These are phyloP conservation scores for Fraxinus nigra DNA, from an alignment of 305 asterid species.

Conservation along the genomic window DNA sequence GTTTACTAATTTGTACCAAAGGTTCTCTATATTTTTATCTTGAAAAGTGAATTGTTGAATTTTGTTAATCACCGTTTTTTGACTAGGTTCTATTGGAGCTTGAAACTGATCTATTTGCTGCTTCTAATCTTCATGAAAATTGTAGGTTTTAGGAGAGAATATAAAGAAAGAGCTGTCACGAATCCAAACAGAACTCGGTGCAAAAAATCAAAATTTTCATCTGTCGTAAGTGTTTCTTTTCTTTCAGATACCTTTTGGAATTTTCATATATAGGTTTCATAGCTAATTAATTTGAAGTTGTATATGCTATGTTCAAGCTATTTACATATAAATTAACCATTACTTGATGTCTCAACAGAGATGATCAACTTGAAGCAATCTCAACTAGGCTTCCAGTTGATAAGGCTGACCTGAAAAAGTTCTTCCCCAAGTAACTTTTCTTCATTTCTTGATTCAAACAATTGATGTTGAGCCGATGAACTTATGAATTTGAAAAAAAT, in stretches of 20 bases:
- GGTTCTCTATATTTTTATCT: too few relatives aligned
- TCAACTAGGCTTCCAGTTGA: conserved; percentile 78
- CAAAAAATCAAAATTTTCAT: conserved; percentile 30
- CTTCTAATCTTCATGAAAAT: background rate
- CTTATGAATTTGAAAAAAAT: too few relatives aligned
- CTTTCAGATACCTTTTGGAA: background rate
- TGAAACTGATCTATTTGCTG: background rate
- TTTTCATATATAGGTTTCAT: background rate
- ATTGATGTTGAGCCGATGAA: too few relatives aligned
- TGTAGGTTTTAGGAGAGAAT: conserved; percentile 64
- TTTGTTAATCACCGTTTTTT: background rate
- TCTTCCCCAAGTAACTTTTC: conserved; percentile 54
- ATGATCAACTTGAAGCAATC: conserved; percentile 69
- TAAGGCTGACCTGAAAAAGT: conserved; percentile 54
- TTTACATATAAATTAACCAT: background rate
- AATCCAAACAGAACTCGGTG: conserved; percentile 42
- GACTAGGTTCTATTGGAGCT: background rate
- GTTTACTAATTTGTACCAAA: too few relatives aligned
- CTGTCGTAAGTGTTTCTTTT: conserved; percentile 45
- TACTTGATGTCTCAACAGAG: conserved; percentile 34
- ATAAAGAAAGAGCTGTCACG: conserved; percentile 57
- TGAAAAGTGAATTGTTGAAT: too few relatives aligned
- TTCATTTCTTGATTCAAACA: background rate
- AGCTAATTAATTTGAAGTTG: too few relatives aligned
- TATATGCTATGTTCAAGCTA: too few relatives aligned